These are phyloP conservation scores for Durio zibethinus DNA, from an alignment of 345 rosid genomes.

Conservation along the genomic window DNA sequence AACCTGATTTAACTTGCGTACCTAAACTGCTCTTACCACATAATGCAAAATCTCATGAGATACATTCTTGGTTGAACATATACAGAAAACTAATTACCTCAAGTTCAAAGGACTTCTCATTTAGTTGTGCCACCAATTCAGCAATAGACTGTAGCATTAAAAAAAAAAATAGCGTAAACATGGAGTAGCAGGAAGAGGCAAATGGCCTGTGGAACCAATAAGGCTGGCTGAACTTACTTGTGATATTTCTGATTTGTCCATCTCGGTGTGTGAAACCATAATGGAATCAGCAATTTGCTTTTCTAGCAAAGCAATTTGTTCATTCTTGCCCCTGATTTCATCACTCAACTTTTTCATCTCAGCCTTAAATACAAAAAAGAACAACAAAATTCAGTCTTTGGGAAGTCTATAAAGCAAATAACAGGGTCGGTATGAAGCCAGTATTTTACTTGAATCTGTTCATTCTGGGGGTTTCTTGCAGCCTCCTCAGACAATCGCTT, in stretches of 20 bases:
- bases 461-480: conserved; percentile 61
- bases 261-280: conserved; percentile 47
- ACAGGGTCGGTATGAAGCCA: conserved; percentile 10
- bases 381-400: conserved; percentile 22
- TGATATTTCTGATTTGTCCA: conserved; percentile 60
- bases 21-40: neutral
- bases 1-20: neutral
- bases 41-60: conserved; percentile 6
- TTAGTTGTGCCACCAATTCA: conserved; percentile 71
- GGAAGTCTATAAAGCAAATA: conserved; percentile 6
- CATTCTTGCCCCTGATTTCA: conserved; percentile 73
- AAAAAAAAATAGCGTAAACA: conserved; percentile 21
- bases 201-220: neutral
- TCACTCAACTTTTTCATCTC: conserved; percentile 64
- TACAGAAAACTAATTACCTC: conserved; percentile 52
- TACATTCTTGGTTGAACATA: conserved; percentile 7
- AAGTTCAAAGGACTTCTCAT: conserved; percentile 92
- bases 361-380: conserved; percentile 44
- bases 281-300: conserved; percentile 71
- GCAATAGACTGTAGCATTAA: conserved; percentile 57
- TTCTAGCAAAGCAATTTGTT: conserved; percentile 73
- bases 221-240: conserved; percentile 45
- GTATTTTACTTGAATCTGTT: conserved; percentile 54
- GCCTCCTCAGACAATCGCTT: conserved; percentile 82
- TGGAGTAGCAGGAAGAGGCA: conserved; percentile 17